Percentiles rank a stretch among this genome's conserved stretches.
These are phyloP conservation scores for Pichia californica DNA, from an alignment of 805 yeast genomes.

Conservation along the genomic window DNA sequence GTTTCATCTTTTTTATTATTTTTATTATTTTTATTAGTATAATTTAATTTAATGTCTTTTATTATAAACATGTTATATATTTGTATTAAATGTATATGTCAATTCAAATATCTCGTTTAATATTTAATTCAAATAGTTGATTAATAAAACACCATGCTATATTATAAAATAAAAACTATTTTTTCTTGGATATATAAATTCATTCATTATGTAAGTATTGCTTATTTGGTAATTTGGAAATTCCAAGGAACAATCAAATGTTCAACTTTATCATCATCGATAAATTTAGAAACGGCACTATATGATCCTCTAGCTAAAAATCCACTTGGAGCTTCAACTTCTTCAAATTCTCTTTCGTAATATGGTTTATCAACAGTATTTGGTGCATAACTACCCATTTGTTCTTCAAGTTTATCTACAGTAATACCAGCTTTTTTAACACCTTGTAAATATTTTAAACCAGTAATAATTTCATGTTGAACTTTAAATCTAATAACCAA, in stretches of 20 bases:
- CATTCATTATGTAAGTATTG: too few relatives aligned
- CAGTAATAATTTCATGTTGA: slow-evolving; percentile 80
- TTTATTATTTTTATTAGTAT: too few relatives aligned
- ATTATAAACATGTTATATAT: too few relatives aligned
- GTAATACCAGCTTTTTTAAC: slow-evolving; percentile 84
- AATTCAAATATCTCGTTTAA: too few relatives aligned
- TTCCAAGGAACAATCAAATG: slow-evolving; percentile 81
- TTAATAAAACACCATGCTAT: too few relatives aligned
- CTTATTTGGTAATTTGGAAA: slow-evolving; percentile 63
- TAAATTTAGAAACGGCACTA: slow-evolving; percentile 71
- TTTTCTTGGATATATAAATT: too few relatives aligned
- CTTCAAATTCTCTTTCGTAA: slow-evolving; percentile 62
- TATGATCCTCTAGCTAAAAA: slow-evolving; percentile 82
- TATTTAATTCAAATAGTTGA: too few relatives aligned
- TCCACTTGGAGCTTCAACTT: slow-evolving; percentile 89
- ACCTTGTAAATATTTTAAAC: slow-evolving; percentile 76
- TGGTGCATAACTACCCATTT: slow-evolving; percentile 88
- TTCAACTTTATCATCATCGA: slow-evolving; percentile 76
- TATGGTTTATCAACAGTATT: slow-evolving; percentile 73
- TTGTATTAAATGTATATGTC: too few relatives aligned
- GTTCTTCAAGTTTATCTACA: slow-evolving; percentile 80
- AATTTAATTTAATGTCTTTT: too few relatives aligned
- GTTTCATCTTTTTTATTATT: too few relatives aligned
- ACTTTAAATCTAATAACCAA: slow-evolving; percentile 72
- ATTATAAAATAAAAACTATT: too few relatives aligned